Evolutionary conservation across 257 asterid genomes (phyloP).

Genomic region (Solanum corneliomulleri): DNA sequence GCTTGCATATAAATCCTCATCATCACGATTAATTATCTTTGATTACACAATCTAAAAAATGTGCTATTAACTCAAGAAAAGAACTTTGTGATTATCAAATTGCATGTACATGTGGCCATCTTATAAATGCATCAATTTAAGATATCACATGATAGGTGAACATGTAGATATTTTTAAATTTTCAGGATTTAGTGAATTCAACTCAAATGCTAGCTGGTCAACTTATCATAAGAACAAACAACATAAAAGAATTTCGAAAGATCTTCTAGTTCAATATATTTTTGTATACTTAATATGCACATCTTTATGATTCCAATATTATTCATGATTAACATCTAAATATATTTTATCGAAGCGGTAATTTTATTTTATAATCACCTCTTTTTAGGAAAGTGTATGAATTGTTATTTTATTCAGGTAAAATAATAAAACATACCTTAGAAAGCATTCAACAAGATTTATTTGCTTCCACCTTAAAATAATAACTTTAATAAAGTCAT

Average conservation of each 20-base stretch:
- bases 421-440: too few relatives aligned
- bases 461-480: neutral
- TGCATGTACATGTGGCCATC: too few relatives aligned
- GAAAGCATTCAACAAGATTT: neutral
- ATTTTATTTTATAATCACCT: neutral
- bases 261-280: too few relatives aligned
- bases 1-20: too few relatives aligned
- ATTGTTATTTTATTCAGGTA: neutral
- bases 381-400: neutral
- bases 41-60: neutral
- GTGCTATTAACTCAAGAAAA: neutral
- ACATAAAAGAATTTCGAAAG: neutral
- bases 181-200: too few relatives aligned
- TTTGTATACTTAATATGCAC: neutral
- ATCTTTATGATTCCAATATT: neutral
- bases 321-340: neutral
- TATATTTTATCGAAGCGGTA: neutral
- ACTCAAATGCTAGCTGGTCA: too few relatives aligned
- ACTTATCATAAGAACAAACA: neutral
- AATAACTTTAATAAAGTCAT: neutral
- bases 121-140: too few relatives aligned
- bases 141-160: neutral
- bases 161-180: too few relatives aligned
- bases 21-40: neutral
- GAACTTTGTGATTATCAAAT: neutral